Base-by-base conservation (phyloP, 768 basidiomycete species). In the Boletus tylopilopsis region DNA sequence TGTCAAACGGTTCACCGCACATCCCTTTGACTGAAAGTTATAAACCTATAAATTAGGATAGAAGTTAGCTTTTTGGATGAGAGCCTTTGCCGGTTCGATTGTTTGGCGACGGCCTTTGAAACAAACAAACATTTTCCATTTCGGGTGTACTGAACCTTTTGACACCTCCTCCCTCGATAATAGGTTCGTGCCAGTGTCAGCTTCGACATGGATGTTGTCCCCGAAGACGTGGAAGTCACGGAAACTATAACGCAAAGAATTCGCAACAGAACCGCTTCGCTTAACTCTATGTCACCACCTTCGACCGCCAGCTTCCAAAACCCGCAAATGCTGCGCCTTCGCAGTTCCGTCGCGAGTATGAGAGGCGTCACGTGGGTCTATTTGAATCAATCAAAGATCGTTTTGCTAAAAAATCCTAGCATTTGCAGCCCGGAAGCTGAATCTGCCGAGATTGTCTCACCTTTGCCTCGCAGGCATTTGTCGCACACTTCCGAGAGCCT, bases 391-490 rank as follows among this genome's bases (percentile, higher is more conserved):
- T 34, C n/a, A n/a, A n/a, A n/a, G n/a, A n/a, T 34, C n/a, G 4
- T 10, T 9, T 34, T 34, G 11, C 6, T 18, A 7, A 6, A 13
- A 8, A 4, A 9, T 18, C n/a, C 4, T 18, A 34, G 15, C 12
- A 3, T 35, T 46, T 45, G 15, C 51, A 67, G 66, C 16, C 40
- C 55, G 4, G 55, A 64, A 5, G 49, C 62, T 1, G 70, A 72
- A 40, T 61, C 56, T 15, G 62, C 72, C 4, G 72, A 80, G 54
- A 85, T 86, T 32, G 66, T 82, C 37, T 76, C 87, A 0, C 84
- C 85, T 2, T 75, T 80, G 22, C 85, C 85, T n/a, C 80, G 78
- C 11, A 73, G 82, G 48, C 82, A 86, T 59, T 72, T 82, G 47
- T 69, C 87, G 8, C 83, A 86, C 48, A 75, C 73, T 35, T 73